These are phyloP conservation scores for Typha latifolia DNA, from an alignment of 176 grass and related monocot species.

Conservation along the genomic window DNA sequence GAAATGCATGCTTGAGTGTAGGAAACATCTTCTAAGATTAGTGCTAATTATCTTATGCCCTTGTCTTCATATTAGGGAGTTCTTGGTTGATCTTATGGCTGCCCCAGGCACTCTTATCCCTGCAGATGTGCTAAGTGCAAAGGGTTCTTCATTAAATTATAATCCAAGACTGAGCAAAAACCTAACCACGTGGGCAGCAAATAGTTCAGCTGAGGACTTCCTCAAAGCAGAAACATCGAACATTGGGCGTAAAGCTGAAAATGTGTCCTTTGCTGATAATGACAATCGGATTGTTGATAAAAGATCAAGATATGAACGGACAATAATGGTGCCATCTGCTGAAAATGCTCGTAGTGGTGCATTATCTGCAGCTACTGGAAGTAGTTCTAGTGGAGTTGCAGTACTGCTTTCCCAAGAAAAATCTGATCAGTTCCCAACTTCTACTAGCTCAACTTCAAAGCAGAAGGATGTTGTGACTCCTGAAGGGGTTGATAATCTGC, in stretches of 20 bases:
- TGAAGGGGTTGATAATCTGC: constrained; percentile 13
- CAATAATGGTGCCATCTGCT: constrained; percentile 23
- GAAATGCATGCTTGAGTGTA: background rate
- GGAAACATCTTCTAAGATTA: background rate
- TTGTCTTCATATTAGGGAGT: constrained; percentile 56
- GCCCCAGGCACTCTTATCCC: constrained; percentile 91
- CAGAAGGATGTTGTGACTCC: constrained; percentile 33
- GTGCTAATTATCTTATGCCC: constrained; percentile 1
- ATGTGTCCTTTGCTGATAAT: constrained; percentile 23
- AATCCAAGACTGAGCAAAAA: constrained; percentile 37
- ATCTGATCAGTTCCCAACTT: constrained; percentile 46
- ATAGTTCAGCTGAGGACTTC: constrained; percentile 29
- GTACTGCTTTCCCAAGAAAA: constrained; percentile 32
- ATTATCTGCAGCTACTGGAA: constrained; percentile 34
- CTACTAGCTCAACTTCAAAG: constrained; percentile 45
- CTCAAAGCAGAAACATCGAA: constrained; percentile 24
- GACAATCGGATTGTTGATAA: constrained; percentile 35
- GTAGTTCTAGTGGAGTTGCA: constrained; percentile 29
- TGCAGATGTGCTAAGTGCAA: constrained; percentile 81
- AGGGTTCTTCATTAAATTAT: constrained; percentile 56
- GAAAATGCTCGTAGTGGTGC: constrained; percentile 29
- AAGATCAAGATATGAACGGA: constrained; percentile 42
- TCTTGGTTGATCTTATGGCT: constrained; percentile 98
- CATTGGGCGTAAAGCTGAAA: constrained; percentile 26
- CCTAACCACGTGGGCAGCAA: constrained; percentile 21